These are phyloP conservation scores for Moesziomyces antarcticus DNA, from an alignment of 1,284 basidiomycete species.

Conservation along the genomic window DNA sequence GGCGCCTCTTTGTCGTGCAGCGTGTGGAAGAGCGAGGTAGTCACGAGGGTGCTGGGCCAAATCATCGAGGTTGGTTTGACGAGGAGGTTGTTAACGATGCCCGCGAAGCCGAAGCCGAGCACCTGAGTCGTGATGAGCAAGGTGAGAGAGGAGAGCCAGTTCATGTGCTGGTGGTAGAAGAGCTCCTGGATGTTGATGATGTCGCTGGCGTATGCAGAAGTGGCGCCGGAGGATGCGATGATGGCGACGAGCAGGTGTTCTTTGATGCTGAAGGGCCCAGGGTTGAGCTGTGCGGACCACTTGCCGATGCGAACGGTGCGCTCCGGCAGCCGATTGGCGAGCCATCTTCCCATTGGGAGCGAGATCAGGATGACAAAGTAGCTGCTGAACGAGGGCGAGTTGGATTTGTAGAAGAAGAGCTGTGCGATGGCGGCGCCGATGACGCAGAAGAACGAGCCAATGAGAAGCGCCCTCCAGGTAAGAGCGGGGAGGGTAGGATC, in stretches of 20 bases:
- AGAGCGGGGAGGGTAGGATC: slow-evolving; percentile 72
- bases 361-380: slow-evolving; percentile 73
- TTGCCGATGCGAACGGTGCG: slow-evolving; percentile 61
- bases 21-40: slow-evolving; percentile 71
- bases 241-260: slow-evolving; percentile 69
- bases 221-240: slow-evolving; percentile 70
- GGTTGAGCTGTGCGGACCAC: slow-evolving; percentile 69
- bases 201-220: slow-evolving; percentile 66
- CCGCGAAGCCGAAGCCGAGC: slow-evolving; percentile 67
- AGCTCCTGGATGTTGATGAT: slow-evolving; percentile 68
- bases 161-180: slow-evolving; percentile 66
- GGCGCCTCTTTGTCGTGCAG: slow-evolving; percentile 69
- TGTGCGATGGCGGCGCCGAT: slow-evolving; percentile 70
- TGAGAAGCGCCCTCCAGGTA: slow-evolving; percentile 71
- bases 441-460: slow-evolving; percentile 72
- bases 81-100: slow-evolving; percentile 63
- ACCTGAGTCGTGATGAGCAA: slow-evolving; percentile 66
- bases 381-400: slow-evolving; percentile 70
- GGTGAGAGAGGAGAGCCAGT: slow-evolving; percentile 55
- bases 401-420: slow-evolving; percentile 66
- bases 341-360: slow-evolving; percentile 70
- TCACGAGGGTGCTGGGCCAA: slow-evolving; percentile 71
- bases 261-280: slow-evolving; percentile 71
- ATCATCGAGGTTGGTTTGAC: slow-evolving; percentile 67
- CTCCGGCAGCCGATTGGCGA: slow-evolving; percentile 64